These are phyloP conservation scores for Guyanaporus albipodus DNA, from an alignment of 768 basidiomycete species.

Conservation along the genomic window DNA sequence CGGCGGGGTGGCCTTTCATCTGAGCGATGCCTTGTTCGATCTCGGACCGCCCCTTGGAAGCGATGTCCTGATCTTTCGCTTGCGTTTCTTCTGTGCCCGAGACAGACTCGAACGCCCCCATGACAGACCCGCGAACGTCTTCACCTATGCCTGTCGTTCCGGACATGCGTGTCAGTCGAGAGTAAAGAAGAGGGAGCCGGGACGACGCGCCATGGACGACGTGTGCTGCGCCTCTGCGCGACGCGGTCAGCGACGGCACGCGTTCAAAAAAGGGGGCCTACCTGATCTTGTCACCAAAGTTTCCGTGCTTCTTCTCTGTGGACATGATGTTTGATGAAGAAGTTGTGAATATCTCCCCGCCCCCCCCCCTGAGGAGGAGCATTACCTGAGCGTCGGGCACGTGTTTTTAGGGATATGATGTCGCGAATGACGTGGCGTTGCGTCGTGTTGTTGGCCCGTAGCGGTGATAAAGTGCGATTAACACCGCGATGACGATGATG, in stretches of 20 bases:
- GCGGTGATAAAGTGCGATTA: conserved; percentile 5
- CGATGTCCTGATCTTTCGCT: conserved; percentile 35
- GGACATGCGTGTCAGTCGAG: background rate
- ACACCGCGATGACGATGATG: conserved; percentile 2
- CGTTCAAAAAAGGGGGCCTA: background rate
- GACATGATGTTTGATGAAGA: too few relatives aligned
- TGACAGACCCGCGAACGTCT: conserved; percentile 39
- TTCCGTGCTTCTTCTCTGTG: background rate
- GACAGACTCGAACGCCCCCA: conserved; percentile 38
- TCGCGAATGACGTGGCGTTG: conserved; percentile 22
- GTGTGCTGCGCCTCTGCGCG: conserved; percentile 33
- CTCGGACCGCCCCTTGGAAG: conserved; percentile 37
- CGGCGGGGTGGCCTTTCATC: conserved; percentile 15
- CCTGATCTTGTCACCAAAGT: conserved; percentile 17
- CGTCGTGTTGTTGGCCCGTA: background rate
- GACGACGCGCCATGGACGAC: conserved; percentile 34
- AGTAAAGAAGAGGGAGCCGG: background rate
- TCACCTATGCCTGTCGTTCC: conserved; percentile 40
- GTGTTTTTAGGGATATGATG: conserved; percentile 15
- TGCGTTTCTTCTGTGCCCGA: conserved; percentile 22
- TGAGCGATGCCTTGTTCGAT: conserved; percentile 37
- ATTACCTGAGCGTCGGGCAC: too few relatives aligned
- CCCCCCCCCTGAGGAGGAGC: too few relatives aligned
- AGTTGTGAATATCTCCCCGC: too few relatives aligned
- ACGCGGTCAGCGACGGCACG: background rate